Evolutionary conservation across 78 protist genomes (phyloP), one percentile per base, ranked within the genome.

Genomic region (Carpediemonas membranifera): DNA sequence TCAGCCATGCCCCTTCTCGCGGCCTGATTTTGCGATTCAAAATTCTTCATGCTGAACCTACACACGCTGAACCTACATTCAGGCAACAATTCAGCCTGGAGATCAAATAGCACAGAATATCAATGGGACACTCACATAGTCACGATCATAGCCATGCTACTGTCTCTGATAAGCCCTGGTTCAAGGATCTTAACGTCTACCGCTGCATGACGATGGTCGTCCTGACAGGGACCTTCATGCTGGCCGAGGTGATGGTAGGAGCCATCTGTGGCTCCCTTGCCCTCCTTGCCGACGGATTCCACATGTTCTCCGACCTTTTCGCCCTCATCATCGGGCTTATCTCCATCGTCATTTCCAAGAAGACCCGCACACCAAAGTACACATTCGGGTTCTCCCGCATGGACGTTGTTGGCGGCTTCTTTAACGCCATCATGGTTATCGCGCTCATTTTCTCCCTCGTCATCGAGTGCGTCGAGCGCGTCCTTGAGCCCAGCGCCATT

Each of bases 241-340:
- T 74, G 2, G 84, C 28, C 41, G 84, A 80, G 58, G 1, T 80
- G 19, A n/a, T 65, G 14, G 72, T 65, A 19, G 84, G 81, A 18
- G 0, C 1, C 47, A 1, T 41, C 31, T 35, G 68, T 7, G 25
- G 55, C 43, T 83, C 86, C 7, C 54, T 84, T 19, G 56, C 85
- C 27, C 83, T 87, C 84, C 88, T 27, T 83, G n/a, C n/a, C n/a
- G n/a, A n/a, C n/a, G n/a, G n/a, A n/a, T n/a, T 89, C 67, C 94
- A 89, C 61, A 81, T 81, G 78, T 63, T 86, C 18, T 66, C 83
- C 33, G 94, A 89, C 69, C 65, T 84, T 2, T 56, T 81, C 33
- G 71, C 91, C 21, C 71, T 85, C 3, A 50, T 71, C 61, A 61
- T 89, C 55, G 90, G 74, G 21, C 0, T 82, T 30, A 9, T 28